These are phyloP conservation scores for Colletotrichum sublineola DNA, from an alignment of 2,329 filamentous ascomycete genomes.

Conservation along the genomic window DNA sequence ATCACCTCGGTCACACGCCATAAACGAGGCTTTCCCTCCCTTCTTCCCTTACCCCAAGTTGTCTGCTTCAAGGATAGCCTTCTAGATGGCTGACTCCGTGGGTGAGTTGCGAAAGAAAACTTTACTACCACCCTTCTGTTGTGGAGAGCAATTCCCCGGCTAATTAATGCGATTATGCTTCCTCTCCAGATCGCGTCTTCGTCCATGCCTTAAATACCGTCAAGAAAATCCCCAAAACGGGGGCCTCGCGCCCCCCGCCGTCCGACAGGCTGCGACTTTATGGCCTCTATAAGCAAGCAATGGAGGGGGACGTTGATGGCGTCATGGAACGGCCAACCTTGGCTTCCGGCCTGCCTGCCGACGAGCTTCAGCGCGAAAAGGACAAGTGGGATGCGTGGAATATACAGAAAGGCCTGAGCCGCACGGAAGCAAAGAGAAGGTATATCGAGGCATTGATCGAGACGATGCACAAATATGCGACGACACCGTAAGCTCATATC, in stretches of 20 bases:
- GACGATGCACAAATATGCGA: constrained; percentile 97
- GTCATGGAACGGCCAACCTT: constrained; percentile 86
- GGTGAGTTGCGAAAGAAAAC: constrained; percentile 48
- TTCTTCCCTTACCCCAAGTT: constrained; percentile 12
- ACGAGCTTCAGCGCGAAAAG: constrained; percentile 70
- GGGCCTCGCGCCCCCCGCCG: constrained; percentile 88
- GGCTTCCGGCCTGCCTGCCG: constrained; percentile 60
- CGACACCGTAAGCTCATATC: constrained; percentile 73
- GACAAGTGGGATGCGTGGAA: constrained; percentile 97
- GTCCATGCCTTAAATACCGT: constrained; percentile 99
- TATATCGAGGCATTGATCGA: constrained; percentile 96
- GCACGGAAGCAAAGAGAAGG: constrained; percentile 92
- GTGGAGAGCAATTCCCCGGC: constrained; percentile 44
- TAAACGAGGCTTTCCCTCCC: constrained; percentile 19
- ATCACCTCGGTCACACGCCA: constrained; percentile 32
- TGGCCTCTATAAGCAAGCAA: constrained; percentile 98
- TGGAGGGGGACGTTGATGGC: constrained; percentile 97
- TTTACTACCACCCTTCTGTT: constrained; percentile 37
- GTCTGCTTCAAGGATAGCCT: constrained; percentile 21
- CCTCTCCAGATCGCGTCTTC: constrained; percentile 87
- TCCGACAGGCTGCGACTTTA: constrained; percentile 90
- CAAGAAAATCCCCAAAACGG: constrained; percentile 95
- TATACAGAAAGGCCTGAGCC: constrained; percentile 82
- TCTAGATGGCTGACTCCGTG: constrained; percentile 56
- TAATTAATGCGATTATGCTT: constrained; percentile 41